Percentiles rank a stretch among this genome's conserved stretches.
Conservation (phyloP, 768 basidiomycete genomes). For the Pleurotus salmoneostramineus region DNA sequence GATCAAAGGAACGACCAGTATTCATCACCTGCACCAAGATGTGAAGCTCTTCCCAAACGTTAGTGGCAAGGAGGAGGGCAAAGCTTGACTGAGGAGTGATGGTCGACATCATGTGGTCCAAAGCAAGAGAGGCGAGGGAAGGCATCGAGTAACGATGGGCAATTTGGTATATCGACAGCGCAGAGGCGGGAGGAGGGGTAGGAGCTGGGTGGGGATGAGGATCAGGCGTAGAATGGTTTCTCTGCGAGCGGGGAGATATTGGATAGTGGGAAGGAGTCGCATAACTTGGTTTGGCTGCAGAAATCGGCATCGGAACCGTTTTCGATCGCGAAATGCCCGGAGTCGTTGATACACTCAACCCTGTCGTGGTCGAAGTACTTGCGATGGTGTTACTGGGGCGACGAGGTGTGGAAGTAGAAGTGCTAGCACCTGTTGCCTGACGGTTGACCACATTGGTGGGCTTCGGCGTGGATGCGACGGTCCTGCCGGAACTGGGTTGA, state of each 20-base stretch:
- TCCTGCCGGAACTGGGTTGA: constrained; percentile 5
- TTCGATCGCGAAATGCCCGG: constrained; percentile 32
- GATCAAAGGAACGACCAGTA: neutral
- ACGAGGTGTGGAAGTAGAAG: constrained; percentile 5
- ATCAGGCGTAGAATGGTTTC: constrained; percentile 45
- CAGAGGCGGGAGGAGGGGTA: constrained; percentile 61
- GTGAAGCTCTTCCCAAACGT: constrained; percentile 63
- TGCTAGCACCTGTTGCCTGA: neutral
- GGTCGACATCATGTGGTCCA: constrained; percentile 70
- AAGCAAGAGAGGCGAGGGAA: constrained; percentile 57
- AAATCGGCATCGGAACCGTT: constrained; percentile 32
- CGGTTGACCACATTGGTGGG: constrained; percentile 5
- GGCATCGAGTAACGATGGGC: constrained; percentile 75
- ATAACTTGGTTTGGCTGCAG: constrained; percentile 29
- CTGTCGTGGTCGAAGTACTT: constrained; percentile 16
- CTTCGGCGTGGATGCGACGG: neutral
- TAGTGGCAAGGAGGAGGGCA: constrained; percentile 64
- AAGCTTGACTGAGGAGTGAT: constrained; percentile 66
- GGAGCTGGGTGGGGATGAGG: constrained; percentile 72
- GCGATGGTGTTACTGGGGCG: constrained; percentile 14
- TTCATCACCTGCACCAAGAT: constrained; percentile 50
- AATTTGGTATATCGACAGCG: constrained; percentile 71
- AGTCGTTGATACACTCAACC: constrained; percentile 14
- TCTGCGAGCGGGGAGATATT: constrained; percentile 40
- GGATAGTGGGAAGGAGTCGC: constrained; percentile 38